Evolutionary conservation across 805 yeast species (phyloP), one percentile per base, ranked within the genome.

Genomic region (Candida anglica): DNA sequence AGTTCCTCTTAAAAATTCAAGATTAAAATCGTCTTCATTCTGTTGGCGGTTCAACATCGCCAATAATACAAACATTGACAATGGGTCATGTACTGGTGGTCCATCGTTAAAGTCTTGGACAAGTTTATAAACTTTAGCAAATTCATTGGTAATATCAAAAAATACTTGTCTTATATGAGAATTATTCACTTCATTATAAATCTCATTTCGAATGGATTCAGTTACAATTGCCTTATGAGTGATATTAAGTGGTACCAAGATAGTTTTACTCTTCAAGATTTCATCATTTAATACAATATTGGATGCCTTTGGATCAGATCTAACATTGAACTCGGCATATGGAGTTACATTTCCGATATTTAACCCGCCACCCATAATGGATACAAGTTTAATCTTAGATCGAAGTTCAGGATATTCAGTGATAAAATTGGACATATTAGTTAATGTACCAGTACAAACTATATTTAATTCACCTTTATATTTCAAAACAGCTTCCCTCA

Each of bases 51-150:
- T 50, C 32, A 63, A 53, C 32, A 75, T 52, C 15, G 75, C 73
- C 33, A 85, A 53, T 23, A 85, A 47, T 0, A 77, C 77, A 33
- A 73, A 74, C 8, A 83, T 62, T 1, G 94, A 84, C 33, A 84
- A 61, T 1, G 93, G 91, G 53, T 86, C 95, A 56, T 86, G 95
- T 1, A 85, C 68, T 1, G 88, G 86, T 4, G 93, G 88, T 0
- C 93, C 91, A 4, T 51, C 39, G 17, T 41, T 40, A 52, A 42
- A 41, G 8, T 47, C 49, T 2, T 29, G 27, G 18, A 27, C 36
- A n/a, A 15, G 15, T 9, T 23, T 19, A 29, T 52, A 56, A 18
- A 40, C 33, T 13, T 39, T 28, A 11, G 38, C 38, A 36, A 44
- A 60, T 35, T 50, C 54, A 35, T 37, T 43, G 21, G 57, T 34